phyloP scores from a whole-genome alignment of 2,329 filamentous ascomycete species.

The Xylariales sp. region DNA sequence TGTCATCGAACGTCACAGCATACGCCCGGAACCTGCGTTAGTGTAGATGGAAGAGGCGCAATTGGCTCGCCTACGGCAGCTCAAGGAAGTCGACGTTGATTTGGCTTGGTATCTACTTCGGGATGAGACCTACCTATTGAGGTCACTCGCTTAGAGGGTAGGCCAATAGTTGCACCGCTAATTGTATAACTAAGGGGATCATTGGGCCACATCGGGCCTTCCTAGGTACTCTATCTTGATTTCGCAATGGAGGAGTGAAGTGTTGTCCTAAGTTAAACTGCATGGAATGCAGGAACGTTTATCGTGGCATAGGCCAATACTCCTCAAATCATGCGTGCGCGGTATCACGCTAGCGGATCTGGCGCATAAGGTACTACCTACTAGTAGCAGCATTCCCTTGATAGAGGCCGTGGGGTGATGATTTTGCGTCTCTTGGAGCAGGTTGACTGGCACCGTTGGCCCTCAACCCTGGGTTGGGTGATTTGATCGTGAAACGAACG shows the following conservation, averaged over 20 bases:
- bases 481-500: background rate
- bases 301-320: background rate
- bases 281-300: constrained; percentile 6
- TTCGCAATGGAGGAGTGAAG: background rate
- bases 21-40: background rate
- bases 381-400: too few species aligned
- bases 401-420: too few species aligned
- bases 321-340: too few species aligned
- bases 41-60: constrained; percentile 14
- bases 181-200: background rate
- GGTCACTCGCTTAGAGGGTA: constrained; percentile 1
- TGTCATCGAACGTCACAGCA: constrained; percentile 24
- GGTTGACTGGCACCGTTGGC: background rate
- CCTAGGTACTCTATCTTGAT: background rate
- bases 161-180: constrained; percentile 5
- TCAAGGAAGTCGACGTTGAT: background rate
- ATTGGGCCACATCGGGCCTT: background rate
- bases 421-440: too few species aligned
- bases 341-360: background rate
- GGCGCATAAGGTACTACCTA: too few species aligned
- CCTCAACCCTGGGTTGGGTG: background rate
- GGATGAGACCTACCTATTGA: constrained; percentile 24
- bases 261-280: background rate
- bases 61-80: constrained; percentile 6
- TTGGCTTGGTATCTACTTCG: constrained; percentile 7